Base-by-base conservation (phyloP, 73 alveolate genomes). In the Blepharisma japonicum region DNA sequence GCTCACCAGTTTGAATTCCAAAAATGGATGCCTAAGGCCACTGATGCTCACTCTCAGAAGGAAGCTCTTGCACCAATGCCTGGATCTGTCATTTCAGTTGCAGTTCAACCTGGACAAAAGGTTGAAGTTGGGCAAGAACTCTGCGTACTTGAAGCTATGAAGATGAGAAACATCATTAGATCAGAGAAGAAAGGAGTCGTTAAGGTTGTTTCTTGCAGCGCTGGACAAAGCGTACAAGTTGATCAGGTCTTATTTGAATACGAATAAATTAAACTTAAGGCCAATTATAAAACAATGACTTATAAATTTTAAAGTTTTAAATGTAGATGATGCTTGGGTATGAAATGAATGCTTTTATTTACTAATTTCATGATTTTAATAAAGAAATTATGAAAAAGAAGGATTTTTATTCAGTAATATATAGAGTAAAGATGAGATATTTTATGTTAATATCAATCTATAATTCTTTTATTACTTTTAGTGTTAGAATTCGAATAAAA, bases 21-120 rank as follows among this genome's bases (percentile, higher is more conserved):
- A 9, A 8, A 61, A 14, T 61, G 74, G 14, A 39, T 9, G 18
- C 14, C 74, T 14, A 39, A 8, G 8, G 77, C 25, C 21, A 79
- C 32, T 20, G 89, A 55, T 23, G 90, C 71, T 47, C 61, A 56
- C 5, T 72, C 67, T 25, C 38, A 84, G 14, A 87, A 82, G 7
- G 85, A 55, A 8, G 77, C 89, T 48, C 66, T 72, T 47, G 83
- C 94, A 27, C 98, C 98, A 7, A 90, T 92, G 95, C 96, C 98
- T 6, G 95, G 98, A 8, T 76, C 94, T 38, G 89, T 92, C 6
- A 86, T 89, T 47, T 89, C 92, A 72, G 85, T 85, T 21, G 82
- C 87, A 71, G 91, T 84, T 23, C 80, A 81, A 54, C 77, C 79
- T n/a, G 96, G 96, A 6, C 83, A 90, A 45, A 78, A 87, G 53